Percentiles rank a stretch among this genome's conserved stretches.
phyloP scores from a whole-genome alignment of 352 stramenopile genomes.

The Globisporangium viniferum region DNA sequence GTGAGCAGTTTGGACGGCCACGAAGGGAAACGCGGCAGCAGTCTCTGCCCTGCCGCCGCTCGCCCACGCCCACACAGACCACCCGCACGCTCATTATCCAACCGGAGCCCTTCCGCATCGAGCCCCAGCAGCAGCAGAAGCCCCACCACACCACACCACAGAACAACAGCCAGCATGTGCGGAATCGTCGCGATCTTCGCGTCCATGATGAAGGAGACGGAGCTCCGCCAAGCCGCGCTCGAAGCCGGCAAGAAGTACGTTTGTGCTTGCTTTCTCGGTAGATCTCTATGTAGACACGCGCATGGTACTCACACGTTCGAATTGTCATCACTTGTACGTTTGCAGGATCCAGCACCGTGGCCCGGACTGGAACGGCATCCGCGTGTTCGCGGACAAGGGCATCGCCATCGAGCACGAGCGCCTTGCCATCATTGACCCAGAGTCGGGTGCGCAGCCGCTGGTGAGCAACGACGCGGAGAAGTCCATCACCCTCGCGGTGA shows the following conservation, averaged over 20 bases:
- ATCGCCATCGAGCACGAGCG: constrained; percentile 96
- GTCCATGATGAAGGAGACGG: constrained; percentile 90
- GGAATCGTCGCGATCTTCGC: constrained; percentile 98
- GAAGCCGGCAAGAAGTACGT: constrained; percentile 88
- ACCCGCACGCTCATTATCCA: constrained; percentile 11
- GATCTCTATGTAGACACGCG: not conserved
- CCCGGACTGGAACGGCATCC: constrained; percentile 95
- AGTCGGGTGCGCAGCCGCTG: constrained; percentile 92
- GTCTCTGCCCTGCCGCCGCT: not conserved
- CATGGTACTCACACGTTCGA: not conserved
- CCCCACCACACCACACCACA: not conserved
- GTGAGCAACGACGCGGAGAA: constrained; percentile 77
- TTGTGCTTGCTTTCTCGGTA: not conserved
- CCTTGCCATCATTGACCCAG: constrained; percentile 98
- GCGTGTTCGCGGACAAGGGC: constrained; percentile 67
- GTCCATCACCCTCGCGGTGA: constrained; percentile 94
- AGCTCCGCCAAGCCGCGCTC: constrained; percentile 94
- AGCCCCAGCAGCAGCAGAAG: not conserved
- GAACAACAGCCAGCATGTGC: constrained; percentile 80
- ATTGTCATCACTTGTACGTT: not conserved
- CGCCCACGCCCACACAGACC: not conserved
- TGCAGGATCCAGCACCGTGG: constrained; percentile 93
- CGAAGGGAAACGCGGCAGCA: not conserved
- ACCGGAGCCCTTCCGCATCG: constrained; percentile 3
- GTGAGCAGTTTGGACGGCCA: constrained; percentile 7